Evolutionary conservation across 305 asterid species (phyloP).

Genomic region (Solanum hybrid): DNA sequence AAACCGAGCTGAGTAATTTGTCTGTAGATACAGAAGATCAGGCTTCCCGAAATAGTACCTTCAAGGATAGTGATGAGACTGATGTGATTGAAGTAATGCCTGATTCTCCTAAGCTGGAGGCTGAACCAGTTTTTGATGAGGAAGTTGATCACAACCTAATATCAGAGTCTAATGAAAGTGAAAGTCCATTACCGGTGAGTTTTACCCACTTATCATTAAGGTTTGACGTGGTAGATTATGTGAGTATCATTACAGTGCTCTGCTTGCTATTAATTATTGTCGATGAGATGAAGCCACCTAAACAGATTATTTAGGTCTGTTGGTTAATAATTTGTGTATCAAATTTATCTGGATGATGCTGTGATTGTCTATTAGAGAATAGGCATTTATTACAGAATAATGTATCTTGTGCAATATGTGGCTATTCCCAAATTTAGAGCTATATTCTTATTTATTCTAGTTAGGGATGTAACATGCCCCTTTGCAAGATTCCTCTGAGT

Average conservation of each 20-base stretch:
- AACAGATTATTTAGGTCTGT: background rate
- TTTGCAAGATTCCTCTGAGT: background rate
- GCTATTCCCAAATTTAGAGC: background rate
- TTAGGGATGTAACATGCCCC: background rate
- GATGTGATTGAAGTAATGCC: conserved; percentile 10
- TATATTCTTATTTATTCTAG: background rate
- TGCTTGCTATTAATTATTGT: background rate
- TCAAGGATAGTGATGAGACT: conserved; percentile 17
- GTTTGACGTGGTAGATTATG: background rate
- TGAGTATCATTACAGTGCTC: background rate
- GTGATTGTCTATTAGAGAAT: background rate
- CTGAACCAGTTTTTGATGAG: conserved; percentile 19
- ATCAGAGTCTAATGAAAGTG: conserved; percentile 18
- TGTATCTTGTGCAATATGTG: background rate
- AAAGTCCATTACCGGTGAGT: conserved; percentile 8
- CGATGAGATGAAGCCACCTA: background rate
- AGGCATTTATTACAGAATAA: background rate
- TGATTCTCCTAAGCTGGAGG: conserved; percentile 19
- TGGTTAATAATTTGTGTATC: background rate
- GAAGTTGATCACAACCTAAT: conserved; percentile 10
- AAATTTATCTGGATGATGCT: background rate
- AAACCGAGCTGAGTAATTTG: background rate
- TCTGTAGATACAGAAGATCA: conserved; percentile 13
- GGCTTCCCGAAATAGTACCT: conserved; percentile 9
- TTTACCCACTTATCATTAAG: background rate